Evolutionary conservation across 371 early-diverging fungal genomes (phyloP), one percentile per base, ranked within the genome.

Genomic region (Mortierella sp.): DNA sequence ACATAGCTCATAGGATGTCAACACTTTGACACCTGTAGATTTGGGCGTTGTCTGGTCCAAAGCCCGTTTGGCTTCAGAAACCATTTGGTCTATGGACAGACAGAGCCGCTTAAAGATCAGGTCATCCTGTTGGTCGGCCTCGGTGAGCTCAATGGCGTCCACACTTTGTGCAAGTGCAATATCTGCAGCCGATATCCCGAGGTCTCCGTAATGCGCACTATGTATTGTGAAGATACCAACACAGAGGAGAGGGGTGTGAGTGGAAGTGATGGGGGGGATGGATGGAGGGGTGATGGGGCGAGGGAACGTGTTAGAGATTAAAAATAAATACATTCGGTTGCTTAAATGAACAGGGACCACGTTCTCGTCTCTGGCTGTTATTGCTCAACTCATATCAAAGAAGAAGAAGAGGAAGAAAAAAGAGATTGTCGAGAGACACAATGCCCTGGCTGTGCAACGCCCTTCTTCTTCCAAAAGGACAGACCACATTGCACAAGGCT

Each of bases 131-230:
- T 26, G 16, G 3, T 53, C 53, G 19, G 18, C 53, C 53, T 53
- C 53, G 19, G 53, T 19, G 21, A 53, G 53, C 53, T 53, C 53
- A 9, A 53, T 53, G 21, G 53, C 53, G 23, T 53, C 53, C 53
- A 53, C 53, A 9, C 53, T 53, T 23, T 26, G 37, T 37, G 26
- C 26, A 19, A 53, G 53, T 23, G 53, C 53, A 19, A 53, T 19
- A 9, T 53, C 53, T 23, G 53, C 53, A 53, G 53, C 23, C 11
- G 53, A 53, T 12, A 23, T 23, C 23, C 23, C 26, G 9, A 12
- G 23, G 23, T 26, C 53, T 37, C 37, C 37, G 9, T 37, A 37
- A 37, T 37, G 37, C 9, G 37, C 37, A 37, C 37, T 53, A 53
- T 23, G n/a, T 19, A 53, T 23, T 19, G 7, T 19, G 18, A 51